phyloP scores from a whole-genome alignment of 768 basidiomycete species.

The Roridomyces roridus region DNA sequence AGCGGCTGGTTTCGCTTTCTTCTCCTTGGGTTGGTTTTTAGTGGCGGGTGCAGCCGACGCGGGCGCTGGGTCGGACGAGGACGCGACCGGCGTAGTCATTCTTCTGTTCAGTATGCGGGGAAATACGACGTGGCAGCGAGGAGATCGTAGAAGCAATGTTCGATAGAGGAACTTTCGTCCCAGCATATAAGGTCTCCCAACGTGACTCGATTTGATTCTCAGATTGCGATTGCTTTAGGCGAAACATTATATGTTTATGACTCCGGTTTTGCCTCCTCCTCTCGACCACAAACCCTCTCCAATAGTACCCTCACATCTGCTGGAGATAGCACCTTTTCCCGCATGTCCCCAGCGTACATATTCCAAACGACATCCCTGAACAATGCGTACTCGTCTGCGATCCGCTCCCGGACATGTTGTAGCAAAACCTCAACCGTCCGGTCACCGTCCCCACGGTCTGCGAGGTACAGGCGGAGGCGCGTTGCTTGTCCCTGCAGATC shows the following conservation, averaged over 20 bases:
- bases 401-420: conserved; percentile 74
- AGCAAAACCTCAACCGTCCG: conserved; percentile 81
- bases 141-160: conserved; percentile 36
- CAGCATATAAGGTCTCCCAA: conserved; percentile 21
- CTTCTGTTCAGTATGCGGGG: conserved; percentile 28
- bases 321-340: conserved; percentile 38
- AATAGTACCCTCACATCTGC: conserved; percentile 47
- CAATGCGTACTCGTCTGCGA: conserved; percentile 75
- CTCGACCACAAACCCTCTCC: conserved; percentile 43
- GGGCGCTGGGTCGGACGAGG: conserved; percentile 59
- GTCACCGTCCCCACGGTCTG: conserved; percentile 53
- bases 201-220: conserved; percentile 8
- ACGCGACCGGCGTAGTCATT: conserved; percentile 63
- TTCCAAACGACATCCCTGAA: conserved; percentile 71
- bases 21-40: conserved; percentile 44
- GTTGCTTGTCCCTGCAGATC: conserved; percentile 61
- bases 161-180: conserved; percentile 19
- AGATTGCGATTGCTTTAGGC: too few species aligned
- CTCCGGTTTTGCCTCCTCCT: conserved; percentile 22
- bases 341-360: conserved; percentile 47
- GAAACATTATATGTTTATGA: too few species aligned
- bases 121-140: conserved; percentile 35
- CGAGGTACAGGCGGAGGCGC: conserved; percentile 77
- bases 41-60: conserved; percentile 40
- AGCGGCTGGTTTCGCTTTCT: conserved; percentile 49